phyloP scores from a whole-genome alignment of 495 filamentous ascomycete genomes.

The Chlorociboria aeruginascens region DNA sequence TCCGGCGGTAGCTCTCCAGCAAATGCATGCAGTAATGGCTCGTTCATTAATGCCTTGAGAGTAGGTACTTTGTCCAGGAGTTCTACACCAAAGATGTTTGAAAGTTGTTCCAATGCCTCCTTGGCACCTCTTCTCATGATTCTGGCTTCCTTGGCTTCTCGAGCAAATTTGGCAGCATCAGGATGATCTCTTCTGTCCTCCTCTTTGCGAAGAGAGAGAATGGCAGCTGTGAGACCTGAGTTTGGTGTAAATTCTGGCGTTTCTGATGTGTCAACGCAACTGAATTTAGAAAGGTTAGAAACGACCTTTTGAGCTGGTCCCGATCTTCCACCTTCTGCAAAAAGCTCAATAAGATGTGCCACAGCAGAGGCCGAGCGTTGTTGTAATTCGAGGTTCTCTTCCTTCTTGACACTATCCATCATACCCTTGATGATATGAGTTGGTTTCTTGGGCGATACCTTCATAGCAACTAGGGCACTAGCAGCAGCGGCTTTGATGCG shows the following conservation, averaged over 20 bases:
- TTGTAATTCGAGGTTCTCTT: constrained; percentile 86
- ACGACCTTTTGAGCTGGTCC: constrained; percentile 89
- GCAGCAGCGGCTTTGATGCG: constrained; percentile 81
- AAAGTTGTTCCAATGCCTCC: constrained; percentile 83
- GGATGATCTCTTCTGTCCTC: constrained; percentile 89
- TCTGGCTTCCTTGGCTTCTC: constrained; percentile 71
- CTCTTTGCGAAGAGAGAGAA: constrained; percentile 88
- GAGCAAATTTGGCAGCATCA: constrained; percentile 78
- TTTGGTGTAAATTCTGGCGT: constrained; percentile 88
- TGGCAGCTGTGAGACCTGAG: constrained; percentile 56
- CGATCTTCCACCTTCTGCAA: constrained; percentile 60
- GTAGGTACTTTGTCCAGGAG: constrained; percentile 73
- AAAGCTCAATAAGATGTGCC: constrained; percentile 70
- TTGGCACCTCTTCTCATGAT: constrained; percentile 89
- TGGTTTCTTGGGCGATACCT: constrained; percentile 80
- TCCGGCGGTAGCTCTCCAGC: constrained; percentile 52
- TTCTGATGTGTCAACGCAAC: constrained; percentile 91
- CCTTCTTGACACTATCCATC: constrained; percentile 95
- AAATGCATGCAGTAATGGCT: constrained; percentile 64
- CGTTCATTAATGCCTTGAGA: constrained; percentile 65
- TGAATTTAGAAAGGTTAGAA: constrained; percentile 88
- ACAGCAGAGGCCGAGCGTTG: constrained; percentile 76
- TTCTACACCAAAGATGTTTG: constrained; percentile 60
- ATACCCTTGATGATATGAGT: constrained; percentile 82
- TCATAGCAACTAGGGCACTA: constrained; percentile 75